Evolutionary conservation across 352 stramenopile species (phyloP).

Genomic region (Pythium myriotylum): DNA sequence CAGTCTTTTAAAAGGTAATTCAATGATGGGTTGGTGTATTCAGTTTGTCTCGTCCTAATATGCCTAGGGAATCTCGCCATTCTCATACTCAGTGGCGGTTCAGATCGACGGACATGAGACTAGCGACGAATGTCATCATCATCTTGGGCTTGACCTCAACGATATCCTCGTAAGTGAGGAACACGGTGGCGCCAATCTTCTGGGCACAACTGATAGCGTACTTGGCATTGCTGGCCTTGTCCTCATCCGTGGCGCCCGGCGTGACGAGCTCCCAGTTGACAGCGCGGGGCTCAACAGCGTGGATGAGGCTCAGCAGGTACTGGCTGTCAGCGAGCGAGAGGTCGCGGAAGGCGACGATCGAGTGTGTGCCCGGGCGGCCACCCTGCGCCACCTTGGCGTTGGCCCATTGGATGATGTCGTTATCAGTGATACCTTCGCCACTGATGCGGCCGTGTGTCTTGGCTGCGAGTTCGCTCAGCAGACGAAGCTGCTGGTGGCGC

Average conservation of each 20-base stretch:
- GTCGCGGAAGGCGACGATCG: conserved; percentile 89
- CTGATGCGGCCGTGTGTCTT: conserved; percentile 32
- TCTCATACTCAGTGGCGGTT: conserved; percentile 40
- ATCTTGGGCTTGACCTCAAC: conserved; percentile 94
- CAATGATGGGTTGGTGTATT: too few relatives aligned
- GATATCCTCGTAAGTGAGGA: conserved; percentile 94
- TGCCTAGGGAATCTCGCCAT: not conserved
- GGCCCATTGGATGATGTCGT: conserved; percentile 83
- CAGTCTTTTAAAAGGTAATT: too few relatives aligned
- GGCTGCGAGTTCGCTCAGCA: conserved; percentile 63
- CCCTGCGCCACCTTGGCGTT: conserved; percentile 81
- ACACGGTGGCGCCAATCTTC: conserved; percentile 93
- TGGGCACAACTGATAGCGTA: conserved; percentile 93
- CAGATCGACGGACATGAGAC: conserved; percentile 84
- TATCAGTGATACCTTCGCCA: conserved; percentile 66
- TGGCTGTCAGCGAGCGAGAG: conserved; percentile 67
- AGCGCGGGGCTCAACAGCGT: conserved; percentile 80
- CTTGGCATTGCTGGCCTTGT: conserved; percentile 91
- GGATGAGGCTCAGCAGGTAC: conserved; percentile 89
- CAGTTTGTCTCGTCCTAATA: not conserved
- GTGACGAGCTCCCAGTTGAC: conserved; percentile 92
- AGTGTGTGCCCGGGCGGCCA: conserved; percentile 59
- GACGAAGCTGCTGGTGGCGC: conserved; percentile 89
- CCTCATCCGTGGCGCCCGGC: conserved; percentile 61
- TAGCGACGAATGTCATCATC: conserved; percentile 90